Conservation (phyloP, 2,329 filamentous ascomycete genomes). For the Penicillium paneum region DNA sequence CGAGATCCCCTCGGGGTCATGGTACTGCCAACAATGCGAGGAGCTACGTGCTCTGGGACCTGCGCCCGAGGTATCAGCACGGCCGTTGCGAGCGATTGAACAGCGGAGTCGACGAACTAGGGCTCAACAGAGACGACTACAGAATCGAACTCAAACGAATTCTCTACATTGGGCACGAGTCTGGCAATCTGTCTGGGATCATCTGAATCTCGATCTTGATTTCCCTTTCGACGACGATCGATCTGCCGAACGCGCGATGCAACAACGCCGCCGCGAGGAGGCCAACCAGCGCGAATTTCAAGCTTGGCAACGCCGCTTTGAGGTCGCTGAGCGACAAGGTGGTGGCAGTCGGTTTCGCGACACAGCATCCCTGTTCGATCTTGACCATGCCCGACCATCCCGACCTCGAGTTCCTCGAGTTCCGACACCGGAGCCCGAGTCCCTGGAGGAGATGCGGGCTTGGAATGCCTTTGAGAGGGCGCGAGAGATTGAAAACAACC, state of each 20-base stretch:
- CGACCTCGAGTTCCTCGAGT: constrained; percentile 40
- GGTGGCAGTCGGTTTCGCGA: constrained; percentile 69
- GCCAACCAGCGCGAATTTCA: constrained; percentile 58
- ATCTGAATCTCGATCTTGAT: constrained; percentile 72
- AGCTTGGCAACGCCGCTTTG: constrained; percentile 79
- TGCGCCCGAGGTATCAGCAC: constrained; percentile 36
- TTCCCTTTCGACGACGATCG: constrained; percentile 78
- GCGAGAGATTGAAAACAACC: constrained; percentile 61
- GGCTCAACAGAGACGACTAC: constrained; percentile 43
- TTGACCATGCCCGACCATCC: constrained; percentile 43
- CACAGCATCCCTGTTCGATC: constrained; percentile 60
- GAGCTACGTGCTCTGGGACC: constrained; percentile 44
- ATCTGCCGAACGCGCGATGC: constrained; percentile 56
- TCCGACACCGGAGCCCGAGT: constrained; percentile 60
- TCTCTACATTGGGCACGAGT: constrained; percentile 68
- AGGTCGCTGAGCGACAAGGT: constrained; percentile 76
- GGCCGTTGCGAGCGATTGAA: constrained; percentile 33
- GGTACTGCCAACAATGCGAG: constrained; percentile 86
- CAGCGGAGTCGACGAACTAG: constrained; percentile 50
- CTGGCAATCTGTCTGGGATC: constrained; percentile 87
- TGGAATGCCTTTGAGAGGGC: constrained; percentile 91
- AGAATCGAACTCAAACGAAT: constrained; percentile 41
- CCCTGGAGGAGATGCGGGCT: constrained; percentile 73
- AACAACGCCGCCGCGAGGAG: constrained; percentile 47
- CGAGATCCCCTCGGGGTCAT: constrained; percentile 69